These are phyloP conservation scores for Diaporthe sp. DNA, from an alignment of 2,329 filamentous ascomycete species.

Conservation along the genomic window DNA sequence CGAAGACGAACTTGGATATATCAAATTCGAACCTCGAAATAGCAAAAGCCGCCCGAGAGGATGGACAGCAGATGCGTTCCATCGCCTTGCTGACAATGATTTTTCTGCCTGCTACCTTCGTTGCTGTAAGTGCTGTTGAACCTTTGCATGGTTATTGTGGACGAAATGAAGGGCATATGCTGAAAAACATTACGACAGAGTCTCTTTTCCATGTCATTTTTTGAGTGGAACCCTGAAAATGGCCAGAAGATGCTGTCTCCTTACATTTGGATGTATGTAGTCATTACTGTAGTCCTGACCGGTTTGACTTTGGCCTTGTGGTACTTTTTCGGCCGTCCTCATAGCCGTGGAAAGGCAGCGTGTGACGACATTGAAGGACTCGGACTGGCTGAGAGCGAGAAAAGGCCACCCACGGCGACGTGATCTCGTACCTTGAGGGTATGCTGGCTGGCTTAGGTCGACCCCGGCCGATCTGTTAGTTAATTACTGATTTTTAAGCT, in stretches of 20 bases:
- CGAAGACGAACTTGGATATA: neutral
- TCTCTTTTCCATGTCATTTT: slow-evolving; percentile 9
- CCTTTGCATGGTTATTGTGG: too few species aligned
- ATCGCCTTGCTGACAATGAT: slow-evolving; percentile 7
- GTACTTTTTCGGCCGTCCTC: neutral
- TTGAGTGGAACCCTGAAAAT: slow-evolving; percentile 1
- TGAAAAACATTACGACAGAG: too few species aligned
- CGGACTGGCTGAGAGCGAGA: neutral
- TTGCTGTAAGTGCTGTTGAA: slow-evolving; percentile 28
- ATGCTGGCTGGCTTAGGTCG: neutral
- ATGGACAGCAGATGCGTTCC: slow-evolving; percentile 7
- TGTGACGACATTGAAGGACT: neutral
- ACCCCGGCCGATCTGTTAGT: too few species aligned
- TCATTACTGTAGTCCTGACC: neutral
- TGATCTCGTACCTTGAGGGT: neutral
- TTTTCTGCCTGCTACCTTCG: slow-evolving; percentile 13
- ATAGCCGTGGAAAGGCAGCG: neutral
- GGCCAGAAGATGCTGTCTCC: neutral
- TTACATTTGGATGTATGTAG: slow-evolving; percentile 10
- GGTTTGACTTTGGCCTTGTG: neutral
- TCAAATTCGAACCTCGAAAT: neutral
- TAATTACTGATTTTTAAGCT: too few species aligned
- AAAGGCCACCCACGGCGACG: neutral
- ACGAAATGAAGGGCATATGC: too few species aligned
- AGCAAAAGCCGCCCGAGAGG: neutral